A percentile compares a stretch with the other conserved stretches of the same genome.
These are phyloP conservation scores for Rhodotorula graminis DNA, from an alignment of 768 basidiomycete species.

Conservation along the genomic window DNA sequence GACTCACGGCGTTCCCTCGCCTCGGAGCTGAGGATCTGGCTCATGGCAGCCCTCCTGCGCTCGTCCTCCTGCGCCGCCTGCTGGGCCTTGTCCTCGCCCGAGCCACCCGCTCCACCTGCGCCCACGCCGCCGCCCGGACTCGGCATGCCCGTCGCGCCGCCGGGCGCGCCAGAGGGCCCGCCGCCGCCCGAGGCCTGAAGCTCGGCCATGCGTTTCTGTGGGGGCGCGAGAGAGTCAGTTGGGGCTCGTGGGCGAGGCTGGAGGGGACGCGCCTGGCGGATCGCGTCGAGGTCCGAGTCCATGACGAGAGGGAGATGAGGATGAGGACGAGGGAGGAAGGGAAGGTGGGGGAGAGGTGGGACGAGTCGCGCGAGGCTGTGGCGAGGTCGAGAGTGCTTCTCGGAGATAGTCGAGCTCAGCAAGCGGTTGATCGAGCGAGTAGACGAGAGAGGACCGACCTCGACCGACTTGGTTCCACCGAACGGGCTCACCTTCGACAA, in stretches of 20 bases:
- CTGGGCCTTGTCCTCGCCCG: slow-evolving; percentile 52
- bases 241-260: not conserved
- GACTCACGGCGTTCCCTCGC: slow-evolving; percentile 73
- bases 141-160: not conserved
- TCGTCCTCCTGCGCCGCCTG: slow-evolving; percentile 62
- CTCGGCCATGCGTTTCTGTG: slow-evolving; percentile 48
- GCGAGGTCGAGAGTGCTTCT: not conserved
- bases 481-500: too few relatives aligned
- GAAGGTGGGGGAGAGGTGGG: not conserved
- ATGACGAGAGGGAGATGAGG: not conserved
- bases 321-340: not conserved
- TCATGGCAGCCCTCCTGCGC: slow-evolving; percentile 68
- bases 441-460: too few relatives aligned
- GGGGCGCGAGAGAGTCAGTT: not conserved
- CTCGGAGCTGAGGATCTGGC: slow-evolving; percentile 67
- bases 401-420: not conserved
- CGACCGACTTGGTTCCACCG: too few relatives aligned
- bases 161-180: not conserved
- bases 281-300: slow-evolving; percentile 52
- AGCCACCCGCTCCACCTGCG: slow-evolving; percentile 48
- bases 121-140: slow-evolving; percentile 20
- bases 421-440: too few relatives aligned
- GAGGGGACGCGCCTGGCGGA: slow-evolving; percentile 50
- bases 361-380: not conserved
- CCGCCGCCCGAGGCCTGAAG: slow-evolving; percentile 44